phyloP scores from a whole-genome alignment of 2,329 filamentous ascomycete species.

The Alternaria longipes region DNA sequence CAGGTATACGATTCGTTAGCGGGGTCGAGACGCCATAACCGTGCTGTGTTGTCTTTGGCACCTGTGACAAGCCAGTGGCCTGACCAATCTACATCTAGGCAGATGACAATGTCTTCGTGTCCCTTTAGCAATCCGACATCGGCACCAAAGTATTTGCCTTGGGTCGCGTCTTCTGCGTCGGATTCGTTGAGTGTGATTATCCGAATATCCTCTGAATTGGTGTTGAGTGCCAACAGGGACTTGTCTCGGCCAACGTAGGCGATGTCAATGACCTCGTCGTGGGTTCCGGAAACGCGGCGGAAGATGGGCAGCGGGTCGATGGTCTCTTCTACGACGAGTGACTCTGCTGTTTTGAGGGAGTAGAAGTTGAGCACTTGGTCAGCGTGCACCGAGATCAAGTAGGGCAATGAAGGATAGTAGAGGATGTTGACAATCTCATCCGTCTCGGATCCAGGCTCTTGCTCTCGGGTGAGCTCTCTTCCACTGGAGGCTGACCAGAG shows the following conservation, averaged over 20 bases:
- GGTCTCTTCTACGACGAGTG: slow-evolving; percentile 53
- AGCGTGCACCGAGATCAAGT: slow-evolving; percentile 82
- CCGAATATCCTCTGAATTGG: slow-evolving; percentile 92
- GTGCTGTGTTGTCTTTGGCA: slow-evolving; percentile 94
- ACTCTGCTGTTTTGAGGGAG: slow-evolving; percentile 59
- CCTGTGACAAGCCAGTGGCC: slow-evolving; percentile 96
- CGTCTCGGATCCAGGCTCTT: slow-evolving; percentile 67
- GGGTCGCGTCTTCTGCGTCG: slow-evolving; percentile 34
- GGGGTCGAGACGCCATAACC: slow-evolving; percentile 87
- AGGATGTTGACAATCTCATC: slow-evolving; percentile 77
- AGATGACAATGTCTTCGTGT: slow-evolving; percentile 95
- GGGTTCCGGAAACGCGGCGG: slow-evolving; percentile 89
- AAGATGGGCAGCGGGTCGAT: slow-evolving; percentile 69
- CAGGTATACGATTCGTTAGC: slow-evolving; percentile 78
- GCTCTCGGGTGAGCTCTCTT: slow-evolving; percentile 79
- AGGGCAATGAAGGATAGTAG: slow-evolving; percentile 70
- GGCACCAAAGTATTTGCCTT: slow-evolving; percentile 80
- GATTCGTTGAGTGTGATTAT: slow-evolving; percentile 74
- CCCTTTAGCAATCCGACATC: slow-evolving; percentile 87
- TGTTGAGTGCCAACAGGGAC: slow-evolving; percentile 87
- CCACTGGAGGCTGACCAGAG: slow-evolving; percentile 84
- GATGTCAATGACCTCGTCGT: slow-evolving; percentile 97
- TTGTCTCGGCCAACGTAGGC: slow-evolving; percentile 83
- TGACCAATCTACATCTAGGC: slow-evolving; percentile 93
- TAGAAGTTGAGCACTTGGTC: slow-evolving; percentile 89